These are phyloP conservation scores for Candida mattraensis DNA, from an alignment of 805 yeast genomes.

Conservation along the genomic window DNA sequence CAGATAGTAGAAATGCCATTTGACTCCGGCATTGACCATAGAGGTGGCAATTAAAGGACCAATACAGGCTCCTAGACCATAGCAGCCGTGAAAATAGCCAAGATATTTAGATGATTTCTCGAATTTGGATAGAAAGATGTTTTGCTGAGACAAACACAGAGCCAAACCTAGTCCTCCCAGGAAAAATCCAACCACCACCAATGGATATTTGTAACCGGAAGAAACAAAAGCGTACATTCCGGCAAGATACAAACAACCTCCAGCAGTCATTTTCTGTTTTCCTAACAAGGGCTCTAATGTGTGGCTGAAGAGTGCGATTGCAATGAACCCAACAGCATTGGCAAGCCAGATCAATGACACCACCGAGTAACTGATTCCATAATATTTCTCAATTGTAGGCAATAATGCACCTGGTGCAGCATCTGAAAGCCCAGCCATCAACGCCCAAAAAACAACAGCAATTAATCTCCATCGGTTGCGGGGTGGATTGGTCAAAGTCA, in stretches of 20 bases:
- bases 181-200: slow-evolving; percentile 49
- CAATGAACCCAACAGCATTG: slow-evolving; percentile 54
- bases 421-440: slow-evolving; percentile 48
- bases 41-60: slow-evolving; percentile 66
- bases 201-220: slow-evolving; percentile 49
- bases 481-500: slow-evolving; percentile 45
- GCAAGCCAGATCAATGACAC: slow-evolving; percentile 60
- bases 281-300: slow-evolving; percentile 43
- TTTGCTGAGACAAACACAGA: slow-evolving; percentile 47
- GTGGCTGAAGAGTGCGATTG: slow-evolving; percentile 50
- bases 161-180: slow-evolving; percentile 62
- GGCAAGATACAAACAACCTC: slow-evolving; percentile 39
- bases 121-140: slow-evolving; percentile 50
- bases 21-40: slow-evolving; percentile 47
- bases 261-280: slow-evolving; percentile 37
- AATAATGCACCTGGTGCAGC: slow-evolving; percentile 63
- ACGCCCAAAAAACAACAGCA: slow-evolving; percentile 41
- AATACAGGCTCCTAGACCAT: slow-evolving; percentile 71
- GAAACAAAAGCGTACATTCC: slow-evolving; percentile 47
- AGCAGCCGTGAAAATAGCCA: slow-evolving; percentile 65
- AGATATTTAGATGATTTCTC: slow-evolving; percentile 55
- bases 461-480: slow-evolving; percentile 42
- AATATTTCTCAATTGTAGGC: slow-evolving; percentile 51
- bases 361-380: slow-evolving; percentile 47
- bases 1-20: slow-evolving; percentile 56